Conservation (phyloP, 2,329 filamentous ascomycete genomes). For the Pseudonectria foliicola region DNA sequence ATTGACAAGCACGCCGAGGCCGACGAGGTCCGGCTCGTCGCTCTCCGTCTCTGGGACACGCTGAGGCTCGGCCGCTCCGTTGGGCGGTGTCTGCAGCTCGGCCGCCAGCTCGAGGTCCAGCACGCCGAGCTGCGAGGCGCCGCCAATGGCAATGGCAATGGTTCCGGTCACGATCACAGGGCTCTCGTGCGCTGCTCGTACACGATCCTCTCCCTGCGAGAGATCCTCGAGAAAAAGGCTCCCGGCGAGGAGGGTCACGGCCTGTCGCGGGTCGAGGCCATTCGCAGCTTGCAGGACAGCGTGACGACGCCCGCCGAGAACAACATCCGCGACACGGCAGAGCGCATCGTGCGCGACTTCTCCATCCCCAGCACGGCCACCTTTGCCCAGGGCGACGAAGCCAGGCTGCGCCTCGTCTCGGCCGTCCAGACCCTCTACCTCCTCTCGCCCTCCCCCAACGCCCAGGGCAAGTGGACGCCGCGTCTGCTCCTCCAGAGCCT, state of each 20-base stretch:
- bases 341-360: constrained; percentile 79
- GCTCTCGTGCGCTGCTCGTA: constrained; percentile 77
- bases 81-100: constrained; percentile 70
- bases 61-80: constrained; percentile 70
- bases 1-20: constrained; percentile 78
- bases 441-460: constrained; percentile 59
- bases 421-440: constrained; percentile 74
- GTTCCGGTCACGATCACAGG: constrained; percentile 70
- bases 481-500: constrained; percentile 67
- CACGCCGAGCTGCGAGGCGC: constrained; percentile 53
- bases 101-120: constrained; percentile 81
- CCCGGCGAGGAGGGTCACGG: constrained; percentile 70
- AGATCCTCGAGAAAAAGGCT: constrained; percentile 60
- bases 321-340: constrained; percentile 63
- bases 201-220: constrained; percentile 68
- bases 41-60: constrained; percentile 73
- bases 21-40: constrained; percentile 71
- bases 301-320: constrained; percentile 67
- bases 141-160: constrained; percentile 44
- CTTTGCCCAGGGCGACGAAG: constrained; percentile 64
- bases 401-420: constrained; percentile 63
- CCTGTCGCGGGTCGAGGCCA: constrained; percentile 64
- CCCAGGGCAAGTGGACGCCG: constrained; percentile 54
- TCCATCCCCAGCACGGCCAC: constrained; percentile 54
- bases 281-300: constrained; percentile 62